phyloP scores from a whole-genome alignment of 139 green algal species.

The Chloropicon primus region DNA sequence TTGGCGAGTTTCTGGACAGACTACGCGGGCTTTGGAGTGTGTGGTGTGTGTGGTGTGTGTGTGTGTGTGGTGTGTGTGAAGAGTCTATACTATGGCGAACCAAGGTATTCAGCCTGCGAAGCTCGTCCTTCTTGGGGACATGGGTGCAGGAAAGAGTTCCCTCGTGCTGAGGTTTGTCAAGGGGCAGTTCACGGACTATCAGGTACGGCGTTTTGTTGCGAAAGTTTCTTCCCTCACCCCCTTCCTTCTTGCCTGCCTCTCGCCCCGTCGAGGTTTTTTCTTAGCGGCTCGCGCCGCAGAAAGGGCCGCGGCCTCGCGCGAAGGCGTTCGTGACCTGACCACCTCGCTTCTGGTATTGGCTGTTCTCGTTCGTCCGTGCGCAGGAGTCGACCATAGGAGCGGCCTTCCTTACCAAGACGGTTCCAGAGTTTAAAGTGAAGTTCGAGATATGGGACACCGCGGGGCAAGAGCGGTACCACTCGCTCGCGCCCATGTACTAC shows the following conservation, averaged over 20 bases:
- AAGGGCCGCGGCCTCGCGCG: too few relatives aligned
- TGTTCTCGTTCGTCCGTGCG: neutral
- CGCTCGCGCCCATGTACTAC: conserved; percentile 98
- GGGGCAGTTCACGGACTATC: conserved; percentile 94
- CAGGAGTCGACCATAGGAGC: conserved; percentile 87
- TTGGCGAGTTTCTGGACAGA: too few relatives aligned
- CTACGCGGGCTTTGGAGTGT: too few relatives aligned
- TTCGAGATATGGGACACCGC: conserved; percentile 99
- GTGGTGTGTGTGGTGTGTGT: too few relatives aligned
- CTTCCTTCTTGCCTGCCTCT: conserved; percentile 2
- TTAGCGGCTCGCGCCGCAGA: too few relatives aligned
- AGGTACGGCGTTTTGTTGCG: too few relatives aligned
- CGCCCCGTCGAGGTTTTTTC: neutral
- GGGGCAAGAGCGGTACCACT: conserved; percentile 96
- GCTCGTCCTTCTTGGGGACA: conserved; percentile 85
- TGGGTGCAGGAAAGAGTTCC: conserved; percentile 88
- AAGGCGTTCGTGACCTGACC: neutral
- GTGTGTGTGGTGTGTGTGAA: too few relatives aligned
- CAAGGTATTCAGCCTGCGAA: neutral
- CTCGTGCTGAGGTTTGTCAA: conserved; percentile 94
- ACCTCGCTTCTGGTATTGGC: neutral
- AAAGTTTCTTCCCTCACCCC: conserved; percentile 12
- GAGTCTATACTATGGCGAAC: neutral
- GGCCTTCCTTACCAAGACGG: conserved; percentile 93
- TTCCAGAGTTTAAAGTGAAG: conserved; percentile 89